Conservation (phyloP, 2,329 filamentous ascomycete genomes). For the Aotearoamyces nothofagi region DNA sequence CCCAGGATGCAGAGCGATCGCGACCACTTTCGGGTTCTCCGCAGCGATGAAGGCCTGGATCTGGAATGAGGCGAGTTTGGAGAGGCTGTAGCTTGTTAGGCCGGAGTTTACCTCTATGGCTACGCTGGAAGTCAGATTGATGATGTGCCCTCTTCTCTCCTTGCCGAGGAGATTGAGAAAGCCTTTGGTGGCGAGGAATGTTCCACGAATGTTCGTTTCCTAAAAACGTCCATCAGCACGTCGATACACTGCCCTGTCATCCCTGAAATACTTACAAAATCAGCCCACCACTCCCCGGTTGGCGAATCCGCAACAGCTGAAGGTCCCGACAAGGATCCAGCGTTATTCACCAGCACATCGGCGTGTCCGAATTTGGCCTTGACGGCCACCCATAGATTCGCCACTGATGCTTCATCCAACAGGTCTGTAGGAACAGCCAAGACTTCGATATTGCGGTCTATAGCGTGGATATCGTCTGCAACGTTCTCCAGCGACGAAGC, state of each 20-base stretch:
- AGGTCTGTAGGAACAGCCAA: conserved; percentile 19
- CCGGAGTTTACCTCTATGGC: conserved; percentile 1
- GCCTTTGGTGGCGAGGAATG: conserved; percentile 17
- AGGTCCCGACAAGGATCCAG: too few relatives aligned
- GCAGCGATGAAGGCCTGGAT: conserved; percentile 5
- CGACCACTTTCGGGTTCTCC: conserved; percentile 7
- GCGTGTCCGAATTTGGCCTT: conserved; percentile 25
- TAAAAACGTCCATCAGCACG: conserved; percentile 5
- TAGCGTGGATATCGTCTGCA: conserved; percentile 14
- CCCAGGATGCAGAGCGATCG: conserved; percentile 7
- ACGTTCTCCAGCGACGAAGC: conserved; percentile 14
- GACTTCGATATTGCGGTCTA: conserved; percentile 18
- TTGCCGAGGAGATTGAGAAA: conserved; percentile 16
- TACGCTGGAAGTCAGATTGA: conserved; percentile 5
- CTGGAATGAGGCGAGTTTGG: conserved; percentile 6
- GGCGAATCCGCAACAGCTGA: conserved; percentile 2
- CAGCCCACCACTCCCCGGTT: conserved; percentile 7
- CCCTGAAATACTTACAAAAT: conserved; percentile 9
- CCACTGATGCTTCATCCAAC: conserved; percentile 7
- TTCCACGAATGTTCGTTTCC: conserved; percentile 21
- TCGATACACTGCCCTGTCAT: neutral
- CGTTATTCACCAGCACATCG: conserved; percentile 31
- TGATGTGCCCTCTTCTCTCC: conserved; percentile 5
- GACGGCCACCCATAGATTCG: conserved; percentile 9
- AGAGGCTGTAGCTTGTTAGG: conserved; percentile 5